phyloP scores from a whole-genome alignment of 2,329 filamentous ascomycete species.

The Tolypocladium cylindrosporum region DNA sequence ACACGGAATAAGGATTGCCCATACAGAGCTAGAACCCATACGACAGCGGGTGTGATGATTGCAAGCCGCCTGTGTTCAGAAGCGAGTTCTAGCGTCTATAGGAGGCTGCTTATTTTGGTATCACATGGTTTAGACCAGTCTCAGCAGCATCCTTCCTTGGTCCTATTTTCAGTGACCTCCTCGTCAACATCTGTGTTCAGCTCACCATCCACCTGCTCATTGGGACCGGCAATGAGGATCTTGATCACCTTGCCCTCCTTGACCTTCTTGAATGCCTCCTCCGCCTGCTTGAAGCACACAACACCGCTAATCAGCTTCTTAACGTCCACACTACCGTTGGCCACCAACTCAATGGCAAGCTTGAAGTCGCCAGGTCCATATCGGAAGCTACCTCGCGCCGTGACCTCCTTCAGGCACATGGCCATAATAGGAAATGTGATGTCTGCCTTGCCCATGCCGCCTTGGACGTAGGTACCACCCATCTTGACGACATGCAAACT shows the following conservation, averaged over 20 bases:
- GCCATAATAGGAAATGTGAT: conserved; percentile 90
- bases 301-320: conserved; percentile 72
- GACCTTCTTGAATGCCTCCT: conserved; percentile 78
- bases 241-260: conserved; percentile 72
- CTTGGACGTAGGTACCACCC: conserved; percentile 74
- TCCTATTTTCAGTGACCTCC: neutral
- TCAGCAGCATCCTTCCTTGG: neutral
- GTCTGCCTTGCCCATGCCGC: conserved; percentile 80
- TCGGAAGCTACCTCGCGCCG: conserved; percentile 76
- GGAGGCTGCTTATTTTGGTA: too few species aligned
- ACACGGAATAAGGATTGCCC: too few species aligned
- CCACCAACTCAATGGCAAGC: conserved; percentile 69
- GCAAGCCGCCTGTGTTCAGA: too few species aligned
- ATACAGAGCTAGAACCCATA: too few species aligned
- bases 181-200: neutral
- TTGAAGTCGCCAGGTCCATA: conserved; percentile 85
- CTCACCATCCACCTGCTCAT: conserved; percentile 14
- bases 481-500: conserved; percentile 59
- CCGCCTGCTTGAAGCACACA: conserved; percentile 72
- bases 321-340: conserved; percentile 62
- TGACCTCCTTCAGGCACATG: conserved; percentile 82
- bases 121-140: too few species aligned
- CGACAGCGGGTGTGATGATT: too few species aligned
- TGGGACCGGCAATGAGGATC: conserved; percentile 56
- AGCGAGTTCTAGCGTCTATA: too few species aligned